Percentiles rank a stretch among this genome's conserved stretches.
Evolutionary conservation across 2,329 filamentous ascomycete species (phyloP).

Genomic region (Ophiostoma australiae): DNA sequence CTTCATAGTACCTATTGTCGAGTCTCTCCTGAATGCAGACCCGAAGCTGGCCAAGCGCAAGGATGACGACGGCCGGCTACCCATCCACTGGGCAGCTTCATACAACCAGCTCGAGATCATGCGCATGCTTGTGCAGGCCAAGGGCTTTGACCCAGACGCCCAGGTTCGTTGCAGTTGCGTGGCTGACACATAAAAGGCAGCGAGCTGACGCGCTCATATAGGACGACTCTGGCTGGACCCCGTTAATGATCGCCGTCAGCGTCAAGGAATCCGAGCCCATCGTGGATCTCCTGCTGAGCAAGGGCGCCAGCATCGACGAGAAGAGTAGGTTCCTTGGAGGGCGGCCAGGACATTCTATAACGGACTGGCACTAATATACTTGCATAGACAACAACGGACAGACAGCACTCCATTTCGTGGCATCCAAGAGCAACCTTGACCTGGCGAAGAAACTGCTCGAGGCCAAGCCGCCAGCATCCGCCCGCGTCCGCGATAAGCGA

Average conservation of each 20-base stretch:
- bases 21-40: constrained; percentile 63
- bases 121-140: constrained; percentile 62
- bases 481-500: constrained; percentile 74
- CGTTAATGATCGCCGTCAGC: constrained; percentile 76
- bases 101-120: constrained; percentile 74
- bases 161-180: constrained; percentile 46
- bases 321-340: constrained; percentile 51
- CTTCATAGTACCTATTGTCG: constrained; percentile 45
- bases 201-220: constrained; percentile 32
- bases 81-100: constrained; percentile 91
- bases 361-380: constrained; percentile 51
- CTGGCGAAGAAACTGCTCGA: constrained; percentile 71
- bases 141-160: constrained; percentile 77
- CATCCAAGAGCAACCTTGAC: constrained; percentile 84
- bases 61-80: constrained; percentile 83
- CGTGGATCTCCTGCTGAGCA: constrained; percentile 61
- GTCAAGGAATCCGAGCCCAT: constrained; percentile 66
- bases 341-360: constrained; percentile 32
- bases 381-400: constrained; percentile 34
- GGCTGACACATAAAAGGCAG: neutral
- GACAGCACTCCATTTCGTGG: constrained; percentile 86
- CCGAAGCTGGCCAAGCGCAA: constrained; percentile 65
- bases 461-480: constrained; percentile 63
- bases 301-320: constrained; percentile 66
- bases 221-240: constrained; percentile 77